Conservation (phyloP, 1,284 basidiomycete genomes). For the Apiotrichum porosum region DNA sequence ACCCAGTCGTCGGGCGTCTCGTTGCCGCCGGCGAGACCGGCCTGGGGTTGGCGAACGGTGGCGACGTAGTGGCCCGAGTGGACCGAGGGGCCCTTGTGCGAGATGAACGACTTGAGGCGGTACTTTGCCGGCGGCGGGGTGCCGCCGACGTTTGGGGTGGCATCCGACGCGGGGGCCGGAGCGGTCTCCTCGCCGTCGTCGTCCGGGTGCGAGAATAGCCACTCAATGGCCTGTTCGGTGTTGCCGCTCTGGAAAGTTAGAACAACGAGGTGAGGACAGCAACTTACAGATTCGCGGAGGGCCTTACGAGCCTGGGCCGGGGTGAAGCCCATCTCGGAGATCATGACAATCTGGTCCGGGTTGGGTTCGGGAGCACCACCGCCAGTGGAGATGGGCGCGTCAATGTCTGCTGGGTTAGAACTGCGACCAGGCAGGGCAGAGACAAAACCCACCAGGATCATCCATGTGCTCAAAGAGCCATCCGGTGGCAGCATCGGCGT, state of each 20-base stretch:
- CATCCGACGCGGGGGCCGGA: conserved; percentile 7
- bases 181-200: conserved; percentile 62
- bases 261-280: neutral
- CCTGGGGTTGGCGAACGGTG: conserved; percentile 42
- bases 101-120: conserved; percentile 84
- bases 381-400: conserved; percentile 62
- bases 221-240: conserved; percentile 83
- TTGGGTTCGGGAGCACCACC: conserved; percentile 55
- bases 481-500: conserved; percentile 81
- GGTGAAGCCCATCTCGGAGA: conserved; percentile 93
- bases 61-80: conserved; percentile 83
- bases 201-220: conserved; percentile 94
- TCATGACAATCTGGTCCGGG: conserved; percentile 63
- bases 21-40: conserved; percentile 24
- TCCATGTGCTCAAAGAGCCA: conserved; percentile 97
- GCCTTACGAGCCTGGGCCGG: conserved; percentile 79
- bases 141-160: conserved; percentile 49
- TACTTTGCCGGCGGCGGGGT: conserved; percentile 71
- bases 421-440: neutral
- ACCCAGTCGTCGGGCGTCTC: conserved; percentile 63
- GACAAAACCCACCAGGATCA: conserved; percentile 70
- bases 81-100: conserved; percentile 92
- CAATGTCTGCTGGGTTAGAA: conserved; percentile 62
- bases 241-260: conserved; percentile 59
- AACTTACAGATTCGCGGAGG: conserved; percentile 70